Conservation (phyloP, 23 red algal genomes). For the Gracilariopsis chorda region DNA sequence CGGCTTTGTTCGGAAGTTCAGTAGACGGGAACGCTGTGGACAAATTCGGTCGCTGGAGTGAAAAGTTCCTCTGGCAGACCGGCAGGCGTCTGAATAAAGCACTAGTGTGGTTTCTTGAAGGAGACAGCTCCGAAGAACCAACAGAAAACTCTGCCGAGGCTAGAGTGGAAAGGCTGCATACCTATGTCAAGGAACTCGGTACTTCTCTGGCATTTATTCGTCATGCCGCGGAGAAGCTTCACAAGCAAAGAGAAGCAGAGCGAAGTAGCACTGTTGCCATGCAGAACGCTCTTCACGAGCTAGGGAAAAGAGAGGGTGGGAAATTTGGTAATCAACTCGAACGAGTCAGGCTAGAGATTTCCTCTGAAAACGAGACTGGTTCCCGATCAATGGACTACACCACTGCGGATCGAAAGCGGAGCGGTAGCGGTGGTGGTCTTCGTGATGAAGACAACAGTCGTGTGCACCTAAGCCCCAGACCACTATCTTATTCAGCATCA, state of each 20-base stretch:
- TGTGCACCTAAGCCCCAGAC: background rate
- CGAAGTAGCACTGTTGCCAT: background rate
- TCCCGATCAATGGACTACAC: background rate
- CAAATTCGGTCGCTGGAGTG: slow-evolving; percentile 14
- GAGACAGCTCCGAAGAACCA: background rate
- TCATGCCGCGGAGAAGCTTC: slow-evolving; percentile 10
- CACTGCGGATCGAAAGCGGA: background rate
- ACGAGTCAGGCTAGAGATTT: slow-evolving; percentile 1
- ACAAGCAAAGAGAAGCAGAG: background rate
- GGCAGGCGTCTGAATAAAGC: slow-evolving; percentile 45
- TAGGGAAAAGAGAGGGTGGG: slow-evolving; percentile 59
- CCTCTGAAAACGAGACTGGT: background rate
- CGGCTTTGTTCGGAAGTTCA: slow-evolving; percentile 27
- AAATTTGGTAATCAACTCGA: slow-evolving; percentile 37
- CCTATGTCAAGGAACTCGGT: slow-evolving; percentile 53
- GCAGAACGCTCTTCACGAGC: slow-evolving; percentile 31
- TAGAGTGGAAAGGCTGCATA: slow-evolving; percentile 52
- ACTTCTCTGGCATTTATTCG: slow-evolving; percentile 5
- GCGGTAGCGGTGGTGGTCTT: background rate
- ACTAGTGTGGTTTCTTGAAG: slow-evolving; percentile 49
- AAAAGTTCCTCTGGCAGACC: slow-evolving; percentile 56
- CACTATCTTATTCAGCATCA: background rate
- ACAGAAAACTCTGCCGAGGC: slow-evolving; percentile 26
- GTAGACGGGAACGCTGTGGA: slow-evolving; percentile 13
- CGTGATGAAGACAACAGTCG: background rate